Evolutionary conservation across 2,329 filamentous ascomycete species (phyloP).

Genomic region (Colletotrichum brevisporum): DNA sequence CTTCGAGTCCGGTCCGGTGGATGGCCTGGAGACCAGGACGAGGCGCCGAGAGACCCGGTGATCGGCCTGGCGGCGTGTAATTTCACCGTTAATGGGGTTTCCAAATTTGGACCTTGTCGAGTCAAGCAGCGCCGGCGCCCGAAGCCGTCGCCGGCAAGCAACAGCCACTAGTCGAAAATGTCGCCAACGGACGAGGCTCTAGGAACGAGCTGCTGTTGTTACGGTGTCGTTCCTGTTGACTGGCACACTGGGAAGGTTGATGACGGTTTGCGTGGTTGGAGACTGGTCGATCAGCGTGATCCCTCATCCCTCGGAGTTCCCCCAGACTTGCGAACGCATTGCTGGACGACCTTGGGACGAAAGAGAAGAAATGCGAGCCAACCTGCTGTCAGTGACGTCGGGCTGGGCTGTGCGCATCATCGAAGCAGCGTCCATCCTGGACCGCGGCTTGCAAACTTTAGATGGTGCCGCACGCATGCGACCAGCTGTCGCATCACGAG

Average conservation of each 20-base stretch:
- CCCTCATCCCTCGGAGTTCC: constrained; percentile 24
- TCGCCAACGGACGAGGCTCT: constrained; percentile 3
- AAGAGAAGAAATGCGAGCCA: constrained; percentile 23
- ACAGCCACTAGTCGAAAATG: neutral
- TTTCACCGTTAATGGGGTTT: constrained; percentile 15
- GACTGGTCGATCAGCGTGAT: constrained; percentile 13
- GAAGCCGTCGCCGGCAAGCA: constrained; percentile 2
- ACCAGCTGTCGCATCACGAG: constrained; percentile 3
- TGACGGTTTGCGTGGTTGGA: neutral
- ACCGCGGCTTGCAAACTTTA: constrained; percentile 7
- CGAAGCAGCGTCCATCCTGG: constrained; percentile 26
- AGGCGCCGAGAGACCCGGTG: constrained; percentile 28
- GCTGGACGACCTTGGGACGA: constrained; percentile 20
- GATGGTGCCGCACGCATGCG: constrained; percentile 17
- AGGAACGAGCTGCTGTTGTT: neutral
- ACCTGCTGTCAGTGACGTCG: constrained; percentile 32
- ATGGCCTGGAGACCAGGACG: neutral
- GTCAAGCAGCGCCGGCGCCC: constrained; percentile 2
- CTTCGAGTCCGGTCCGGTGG: constrained; percentile 14
- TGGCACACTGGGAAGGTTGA: neutral
- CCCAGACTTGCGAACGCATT: constrained; percentile 17
- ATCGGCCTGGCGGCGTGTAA: constrained; percentile 27
- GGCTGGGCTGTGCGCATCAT: constrained; percentile 18
- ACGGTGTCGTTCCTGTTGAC: neutral
- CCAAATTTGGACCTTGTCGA: constrained; percentile 18